These are phyloP conservation scores for Haberlea rhodopensis DNA, from an alignment of 257 asterid genomes.

Conservation along the genomic window DNA sequence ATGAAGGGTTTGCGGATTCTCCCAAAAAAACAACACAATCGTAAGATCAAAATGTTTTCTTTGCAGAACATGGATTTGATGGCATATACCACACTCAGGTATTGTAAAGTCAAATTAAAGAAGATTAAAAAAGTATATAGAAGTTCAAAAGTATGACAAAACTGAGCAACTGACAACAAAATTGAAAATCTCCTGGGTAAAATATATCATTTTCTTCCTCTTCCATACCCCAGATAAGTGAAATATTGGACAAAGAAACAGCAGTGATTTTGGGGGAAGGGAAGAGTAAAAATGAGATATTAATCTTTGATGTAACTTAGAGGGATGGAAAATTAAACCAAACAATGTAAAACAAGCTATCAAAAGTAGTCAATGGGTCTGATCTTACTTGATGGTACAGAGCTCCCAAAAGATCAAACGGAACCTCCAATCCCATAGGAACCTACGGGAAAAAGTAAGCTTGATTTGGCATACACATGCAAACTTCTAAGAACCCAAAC, in stretches of 20 bases:
- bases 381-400: conserved; percentile 80
- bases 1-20: background rate
- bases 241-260: background rate
- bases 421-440: conserved; percentile 80
- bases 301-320: background rate
- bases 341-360: background rate
- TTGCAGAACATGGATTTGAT: background rate
- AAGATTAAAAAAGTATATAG: background rate
- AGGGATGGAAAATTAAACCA: background rate
- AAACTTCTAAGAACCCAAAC: background rate
- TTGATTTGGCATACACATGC: conserved; percentile 14
- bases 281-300: no score
- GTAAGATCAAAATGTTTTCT: background rate
- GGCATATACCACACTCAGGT: background rate
- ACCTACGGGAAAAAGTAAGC: conserved; percentile 45
- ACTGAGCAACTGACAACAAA: background rate
- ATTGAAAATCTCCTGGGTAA: background rate
- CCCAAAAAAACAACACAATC: background rate
- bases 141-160: background rate
- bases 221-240: background rate
- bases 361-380: conserved; percentile 1
- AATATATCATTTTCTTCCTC: background rate
- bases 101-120: background rate
- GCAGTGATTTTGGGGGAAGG: background rate
- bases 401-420: conserved; percentile 76